Conservation (phyloP, 306 rosid genomes). For the Prinsepia uniflora region DNA sequence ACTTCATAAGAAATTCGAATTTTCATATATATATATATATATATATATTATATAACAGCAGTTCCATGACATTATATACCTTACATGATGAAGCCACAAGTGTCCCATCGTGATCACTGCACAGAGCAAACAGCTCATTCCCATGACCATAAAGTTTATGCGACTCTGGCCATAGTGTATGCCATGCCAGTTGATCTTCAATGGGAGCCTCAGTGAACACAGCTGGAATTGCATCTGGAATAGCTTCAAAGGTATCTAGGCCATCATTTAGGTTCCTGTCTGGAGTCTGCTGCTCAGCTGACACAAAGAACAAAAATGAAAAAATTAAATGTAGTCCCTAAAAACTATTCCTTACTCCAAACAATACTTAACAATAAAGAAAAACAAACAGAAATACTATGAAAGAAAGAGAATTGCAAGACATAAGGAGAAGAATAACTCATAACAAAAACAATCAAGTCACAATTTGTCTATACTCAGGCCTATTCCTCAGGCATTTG, state of each 20-base stretch:
- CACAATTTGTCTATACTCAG: no score
- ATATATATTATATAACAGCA: no score
- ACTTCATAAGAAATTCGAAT: conserved; percentile 1
- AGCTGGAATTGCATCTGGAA: conserved; percentile 87
- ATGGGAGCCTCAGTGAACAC: conserved; percentile 85
- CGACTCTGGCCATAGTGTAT: conserved; percentile 97
- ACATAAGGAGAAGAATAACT: background rate
- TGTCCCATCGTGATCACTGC: conserved; percentile 81
- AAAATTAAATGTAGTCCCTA: background rate
- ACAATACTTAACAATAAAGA: background rate
- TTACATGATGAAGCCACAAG: conserved; percentile 95
- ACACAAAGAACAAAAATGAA: conserved; percentile 8
- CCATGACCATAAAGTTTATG: conserved; percentile 99
- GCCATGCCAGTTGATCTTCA: conserved; percentile 97
- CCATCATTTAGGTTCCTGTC: conserved; percentile 55
- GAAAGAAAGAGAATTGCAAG: background rate
- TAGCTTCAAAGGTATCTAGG: conserved; percentile 73
- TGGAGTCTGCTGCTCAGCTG: conserved; percentile 52
- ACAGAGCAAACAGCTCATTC: conserved; percentile 79
- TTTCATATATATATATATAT: conserved; percentile 1
- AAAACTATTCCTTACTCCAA: conserved; percentile 8
- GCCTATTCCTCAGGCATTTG: no score
- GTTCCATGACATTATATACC: conserved; percentile 43
- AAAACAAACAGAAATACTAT: background rate
- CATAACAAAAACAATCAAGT: background rate